These are phyloP conservation scores for Shiraia sp. DNA, from an alignment of 2,329 filamentous ascomycete species.

Conservation along the genomic window DNA sequence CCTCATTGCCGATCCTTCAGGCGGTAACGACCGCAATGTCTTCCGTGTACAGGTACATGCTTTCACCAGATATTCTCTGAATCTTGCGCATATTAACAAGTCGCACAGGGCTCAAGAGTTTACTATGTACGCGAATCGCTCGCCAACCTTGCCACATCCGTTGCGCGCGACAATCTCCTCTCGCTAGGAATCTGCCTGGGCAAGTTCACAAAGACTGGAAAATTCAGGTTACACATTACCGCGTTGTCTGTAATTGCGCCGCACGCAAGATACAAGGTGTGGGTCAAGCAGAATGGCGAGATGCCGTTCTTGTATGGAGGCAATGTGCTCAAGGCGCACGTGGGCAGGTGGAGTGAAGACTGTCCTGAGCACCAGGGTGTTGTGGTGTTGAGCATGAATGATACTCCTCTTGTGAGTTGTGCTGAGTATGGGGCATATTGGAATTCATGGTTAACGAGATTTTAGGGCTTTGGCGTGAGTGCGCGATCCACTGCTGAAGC, in stretches of 20 bases:
- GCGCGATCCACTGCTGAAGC: conserved; percentile 85
- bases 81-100: conserved; percentile 7
- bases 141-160: conserved; percentile 86
- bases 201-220: conserved; percentile 95
- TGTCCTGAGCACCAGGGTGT: conserved; percentile 92
- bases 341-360: conserved; percentile 86
- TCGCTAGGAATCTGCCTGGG: conserved; percentile 89
- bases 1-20: conserved; percentile 54
- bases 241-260: conserved; percentile 86
- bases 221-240: conserved; percentile 93
- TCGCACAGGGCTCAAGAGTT: conserved; percentile 71
- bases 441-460: background rate
- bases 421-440: background rate
- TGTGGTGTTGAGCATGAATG: conserved; percentile 88
- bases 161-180: conserved; percentile 79
- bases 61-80: background rate
- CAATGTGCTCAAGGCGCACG: conserved; percentile 81
- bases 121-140: conserved; percentile 91
- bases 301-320: conserved; percentile 97
- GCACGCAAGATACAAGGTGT: conserved; percentile 94
- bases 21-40: conserved; percentile 43
- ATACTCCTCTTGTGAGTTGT: conserved; percentile 69
- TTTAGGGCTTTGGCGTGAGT: conserved; percentile 87
- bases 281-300: conserved; percentile 93
- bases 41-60: conserved; percentile 55